These are phyloP conservation scores for Xylariaceae sp. DNA, from an alignment of 2,329 filamentous ascomycete genomes.

Conservation along the genomic window DNA sequence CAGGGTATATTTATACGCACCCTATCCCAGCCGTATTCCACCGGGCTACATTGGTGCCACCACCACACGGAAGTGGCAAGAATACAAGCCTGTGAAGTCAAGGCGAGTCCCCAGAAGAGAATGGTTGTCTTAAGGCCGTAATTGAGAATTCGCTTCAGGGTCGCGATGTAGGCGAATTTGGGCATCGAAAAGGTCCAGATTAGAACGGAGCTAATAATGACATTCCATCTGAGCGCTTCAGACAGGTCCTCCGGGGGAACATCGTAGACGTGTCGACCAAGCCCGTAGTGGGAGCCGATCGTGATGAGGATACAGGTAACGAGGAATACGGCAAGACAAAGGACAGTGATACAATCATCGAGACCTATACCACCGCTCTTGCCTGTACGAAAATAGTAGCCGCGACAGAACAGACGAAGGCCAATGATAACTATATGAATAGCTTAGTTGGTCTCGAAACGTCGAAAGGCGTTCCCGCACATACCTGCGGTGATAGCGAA, in stretches of 20 bases:
- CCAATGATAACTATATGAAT: background rate
- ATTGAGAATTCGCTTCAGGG: constrained; percentile 33
- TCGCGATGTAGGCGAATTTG: constrained; percentile 27
- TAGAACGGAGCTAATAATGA: background rate
- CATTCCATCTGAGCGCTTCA: background rate
- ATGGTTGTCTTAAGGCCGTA: constrained; percentile 31
- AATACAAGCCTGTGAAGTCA: constrained; percentile 34
- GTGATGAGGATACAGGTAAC: background rate
- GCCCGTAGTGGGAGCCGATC: background rate
- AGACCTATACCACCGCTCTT: background rate
- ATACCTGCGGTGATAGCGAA: too few relatives aligned
- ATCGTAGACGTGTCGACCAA: background rate
- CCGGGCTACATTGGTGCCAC: constrained; percentile 31
- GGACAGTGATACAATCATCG: background rate
- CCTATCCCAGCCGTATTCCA: constrained; percentile 28
- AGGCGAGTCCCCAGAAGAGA: constrained; percentile 32
- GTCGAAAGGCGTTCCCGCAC: too few relatives aligned
- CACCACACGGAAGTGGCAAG: constrained; percentile 34
- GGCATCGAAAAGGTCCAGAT: constrained; percentile 7
- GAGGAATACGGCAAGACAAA: background rate
- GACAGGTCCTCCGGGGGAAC: background rate
- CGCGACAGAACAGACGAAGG: background rate
- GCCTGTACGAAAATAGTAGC: background rate
- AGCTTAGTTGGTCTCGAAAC: too few relatives aligned
- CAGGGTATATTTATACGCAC: background rate